Percentiles rank a stretch among this genome's conserved stretches.
These are phyloP conservation scores for Penstemon davidsonii DNA, from an alignment of 257 asterid genomes.

Conservation along the genomic window DNA sequence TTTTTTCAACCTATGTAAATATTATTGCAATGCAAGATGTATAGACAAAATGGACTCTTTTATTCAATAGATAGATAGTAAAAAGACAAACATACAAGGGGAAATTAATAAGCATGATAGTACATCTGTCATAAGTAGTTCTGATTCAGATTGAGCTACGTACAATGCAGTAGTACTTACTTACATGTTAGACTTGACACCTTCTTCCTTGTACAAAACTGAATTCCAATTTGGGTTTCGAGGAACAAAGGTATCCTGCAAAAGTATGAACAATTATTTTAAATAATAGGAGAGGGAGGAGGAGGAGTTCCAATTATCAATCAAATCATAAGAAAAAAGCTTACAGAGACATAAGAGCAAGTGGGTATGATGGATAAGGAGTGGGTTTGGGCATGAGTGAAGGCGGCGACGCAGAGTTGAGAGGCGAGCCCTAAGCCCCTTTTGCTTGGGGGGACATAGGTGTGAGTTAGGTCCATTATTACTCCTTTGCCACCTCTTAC, in stretches of 20 bases:
- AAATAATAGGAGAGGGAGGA: not conserved
- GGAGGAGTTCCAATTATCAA: not conserved
- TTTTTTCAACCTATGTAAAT: too few relatives aligned
- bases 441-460: conserved; percentile 79
- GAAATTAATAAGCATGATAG: too few relatives aligned
- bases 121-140: too few relatives aligned
- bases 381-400: conserved; percentile 63
- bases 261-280: conserved; percentile 4
- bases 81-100: too few relatives aligned
- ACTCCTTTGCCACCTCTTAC: conserved; percentile 42
- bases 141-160: too few relatives aligned
- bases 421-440: conserved; percentile 89
- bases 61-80: too few relatives aligned
- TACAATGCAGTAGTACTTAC: not conserved
- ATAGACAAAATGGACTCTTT: too few relatives aligned
- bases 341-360: conserved; percentile 91
- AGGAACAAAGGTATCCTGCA: conserved; percentile 80
- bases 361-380: conserved; percentile 65
- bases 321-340: conserved; percentile 13
- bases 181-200: conserved; percentile 56
- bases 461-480: conserved; percentile 69
- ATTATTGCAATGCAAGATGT: too few relatives aligned
- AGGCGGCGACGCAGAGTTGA: conserved; percentile 78
- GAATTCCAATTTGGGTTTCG: conserved; percentile 67
- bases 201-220: conserved; percentile 48